Base-by-base conservation (phyloP, 2,329 filamentous ascomycete genomes). In the Aspergillus sp. region DNA sequence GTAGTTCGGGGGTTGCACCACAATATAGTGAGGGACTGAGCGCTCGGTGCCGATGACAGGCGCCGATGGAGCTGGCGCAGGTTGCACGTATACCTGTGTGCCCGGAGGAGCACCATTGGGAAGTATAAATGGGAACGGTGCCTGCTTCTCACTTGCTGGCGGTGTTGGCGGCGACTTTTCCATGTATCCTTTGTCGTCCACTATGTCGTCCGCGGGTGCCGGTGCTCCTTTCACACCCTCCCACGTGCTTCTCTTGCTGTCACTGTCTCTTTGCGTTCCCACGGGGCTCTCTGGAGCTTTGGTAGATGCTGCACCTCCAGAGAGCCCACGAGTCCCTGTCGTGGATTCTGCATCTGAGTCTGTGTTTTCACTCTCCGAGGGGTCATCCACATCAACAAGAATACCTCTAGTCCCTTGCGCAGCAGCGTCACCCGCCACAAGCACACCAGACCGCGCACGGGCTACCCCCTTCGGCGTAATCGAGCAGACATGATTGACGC, bases 1-100 rank as follows among this genome's bases (percentile, higher is more conserved):
- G 54, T 83, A 79, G 2, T 73, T 76, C 0, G 83, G 79, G 6
- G 85, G 82, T 45, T 84, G 79, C 3, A 86, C 76, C 2, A 82
- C 81, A 49, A 77, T 77, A 61, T 84, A 86, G 45, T 80, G 64
- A 45, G 65, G 62, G 1, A 63, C 52, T 17, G 53, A 55, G 38
- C 64, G 65, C 32, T 61, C 61, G 24, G 54, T 52, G 10, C 81
- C 82, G 55, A 85, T 84, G 1, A 82, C 80, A 0, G 83, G 82
- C 2, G 82, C 81, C 26, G 76, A 64, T 17, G 80, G 77, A 8
- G 59, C 63, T 42, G 60, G 56, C 4, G 58, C 41, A 26, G 51
- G 30, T 35, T 52, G 50, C 11, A 50, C 9, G 16, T 47, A 45
- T 10, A 51, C 49, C 33, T 54, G 46, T 3, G 49, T 51, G 14